Base-by-base conservation (phyloP, 2,329 filamentous ascomycete genomes). In the Microsporum audouinii region DNA sequence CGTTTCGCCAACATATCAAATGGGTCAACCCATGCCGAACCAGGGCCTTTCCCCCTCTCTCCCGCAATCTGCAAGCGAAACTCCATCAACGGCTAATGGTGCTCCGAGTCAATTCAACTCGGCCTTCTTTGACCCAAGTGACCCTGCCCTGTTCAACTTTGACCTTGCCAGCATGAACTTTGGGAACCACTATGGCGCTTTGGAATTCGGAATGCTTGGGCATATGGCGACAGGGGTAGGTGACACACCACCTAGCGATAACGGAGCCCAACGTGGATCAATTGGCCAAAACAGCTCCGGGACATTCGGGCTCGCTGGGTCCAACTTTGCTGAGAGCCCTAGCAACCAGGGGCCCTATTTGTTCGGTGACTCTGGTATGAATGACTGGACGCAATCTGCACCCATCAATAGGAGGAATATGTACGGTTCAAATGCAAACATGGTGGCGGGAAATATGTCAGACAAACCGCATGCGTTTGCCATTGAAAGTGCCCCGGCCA, bases 201-300 rank as follows among this genome's bases (percentile, higher is more conserved):
- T 96, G 73, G 94, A 97, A 73, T 96, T 97, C 72, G 88, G 91
- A 60, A 96, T 97, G 83, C 83, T 99, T 0, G 91, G 90, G 33
- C 92, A 97, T 72, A 95, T 99, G 88, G 90, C 89, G 63, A 90
- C 88, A n/a, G 88, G 88, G 12, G 88, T 89, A 12, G 88, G 85
- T n/a, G 89, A 94, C 67, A 88, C 85, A 14, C 85, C 87, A 5
- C 84, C 87, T 3, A 84, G 84, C 60, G 89, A 94, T 60, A 76
- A 73, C 23, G 71, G 71, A 57, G 77, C 74, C n/a, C 74, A 76
- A 49, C 72, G 75, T 64, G 76, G 76, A n/a, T 78, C 76, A 45
- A 75, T 78, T 64, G 73, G 73, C 39, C 72, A 74, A 60, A 76
- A 73, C 65, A 71, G 72, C 62, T 75, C 74, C 23, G 72, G 36